phyloP scores from a whole-genome alignment of 768 basidiomycete genomes.

The Pleurotus citrinopileatus region DNA sequence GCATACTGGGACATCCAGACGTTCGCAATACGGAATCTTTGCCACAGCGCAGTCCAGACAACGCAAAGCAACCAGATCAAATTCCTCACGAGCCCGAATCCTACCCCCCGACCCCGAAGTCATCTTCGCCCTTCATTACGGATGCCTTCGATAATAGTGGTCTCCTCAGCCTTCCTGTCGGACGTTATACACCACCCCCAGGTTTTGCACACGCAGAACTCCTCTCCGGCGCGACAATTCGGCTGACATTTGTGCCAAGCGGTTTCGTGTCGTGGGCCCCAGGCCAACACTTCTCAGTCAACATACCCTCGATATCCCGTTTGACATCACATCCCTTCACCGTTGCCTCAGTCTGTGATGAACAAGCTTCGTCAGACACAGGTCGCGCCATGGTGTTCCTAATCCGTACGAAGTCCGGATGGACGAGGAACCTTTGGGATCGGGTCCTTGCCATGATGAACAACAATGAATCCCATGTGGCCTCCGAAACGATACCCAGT shows the following conservation, averaged over 20 bases:
- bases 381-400: conserved; percentile 62
- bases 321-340: conserved; percentile 76
- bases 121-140: background rate
- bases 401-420: conserved; percentile 66
- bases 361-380: conserved; percentile 36
- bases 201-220: conserved; percentile 71
- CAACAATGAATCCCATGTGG: conserved; percentile 22
- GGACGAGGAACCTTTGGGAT: conserved; percentile 67
- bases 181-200: conserved; percentile 46
- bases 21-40: background rate
- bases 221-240: conserved; percentile 66
- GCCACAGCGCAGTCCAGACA: background rate
- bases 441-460: conserved; percentile 36
- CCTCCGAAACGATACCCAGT: conserved; percentile 26
- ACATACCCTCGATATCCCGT: conserved; percentile 59
- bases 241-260: conserved; percentile 60
- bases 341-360: conserved; percentile 56
- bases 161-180: conserved; percentile 8
- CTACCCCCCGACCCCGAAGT: background rate
- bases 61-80: background rate
- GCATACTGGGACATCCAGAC: conserved; percentile 32
- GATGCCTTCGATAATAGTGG: background rate
- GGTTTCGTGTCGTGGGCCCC: conserved; percentile 64
- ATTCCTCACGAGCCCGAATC: too few species aligned
- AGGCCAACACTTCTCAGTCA: conserved; percentile 76